These are phyloP conservation scores for Blumeriella jaapii DNA, from an alignment of 2,329 filamentous ascomycete genomes.

Conservation along the genomic window DNA sequence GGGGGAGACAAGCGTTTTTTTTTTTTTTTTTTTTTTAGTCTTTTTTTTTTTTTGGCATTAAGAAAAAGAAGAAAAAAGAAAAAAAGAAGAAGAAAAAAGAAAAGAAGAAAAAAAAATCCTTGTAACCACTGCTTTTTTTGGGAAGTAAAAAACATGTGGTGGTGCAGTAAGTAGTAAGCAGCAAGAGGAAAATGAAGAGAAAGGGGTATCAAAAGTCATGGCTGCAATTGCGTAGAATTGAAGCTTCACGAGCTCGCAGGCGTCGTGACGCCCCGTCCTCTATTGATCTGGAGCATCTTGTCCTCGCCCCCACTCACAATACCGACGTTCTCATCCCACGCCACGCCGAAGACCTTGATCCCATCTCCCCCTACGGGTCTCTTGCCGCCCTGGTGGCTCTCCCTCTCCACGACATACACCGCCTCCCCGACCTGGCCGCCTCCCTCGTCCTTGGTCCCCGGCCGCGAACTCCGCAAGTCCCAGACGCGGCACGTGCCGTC, in stretches of 20 bases:
- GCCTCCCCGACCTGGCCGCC: conserved; percentile 54
- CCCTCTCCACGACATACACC: conserved; percentile 64
- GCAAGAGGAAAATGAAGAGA: no score
- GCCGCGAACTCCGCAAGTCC: conserved; percentile 69
- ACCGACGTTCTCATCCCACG: conserved; percentile 76
- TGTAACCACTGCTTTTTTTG: no score
- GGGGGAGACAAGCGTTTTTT: no score
- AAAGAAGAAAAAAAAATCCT: no score
- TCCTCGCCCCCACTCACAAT: conserved; percentile 91
- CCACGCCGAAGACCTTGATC: conserved; percentile 79
- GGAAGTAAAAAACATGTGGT: no score
- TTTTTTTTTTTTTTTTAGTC: no score
- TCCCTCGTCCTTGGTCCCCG: conserved; percentile 46
- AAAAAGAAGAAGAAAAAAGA: no score
- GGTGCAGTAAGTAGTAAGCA: no score
- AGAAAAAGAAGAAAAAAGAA: no score
- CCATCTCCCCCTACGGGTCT: conserved; percentile 64
- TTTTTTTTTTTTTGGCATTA: no score
- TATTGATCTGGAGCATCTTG: conserved; percentile 85
- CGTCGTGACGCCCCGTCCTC: conserved; percentile 25
- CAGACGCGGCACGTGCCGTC: conserved; percentile 90
- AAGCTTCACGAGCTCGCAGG: conserved; percentile 1
- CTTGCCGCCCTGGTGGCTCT: conserved; percentile 53
- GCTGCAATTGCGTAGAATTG: no score
- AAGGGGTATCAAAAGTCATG: no score